These are phyloP conservation scores for Phylloporus sp. DNA, from an alignment of 768 basidiomycete species.

Conservation along the genomic window DNA sequence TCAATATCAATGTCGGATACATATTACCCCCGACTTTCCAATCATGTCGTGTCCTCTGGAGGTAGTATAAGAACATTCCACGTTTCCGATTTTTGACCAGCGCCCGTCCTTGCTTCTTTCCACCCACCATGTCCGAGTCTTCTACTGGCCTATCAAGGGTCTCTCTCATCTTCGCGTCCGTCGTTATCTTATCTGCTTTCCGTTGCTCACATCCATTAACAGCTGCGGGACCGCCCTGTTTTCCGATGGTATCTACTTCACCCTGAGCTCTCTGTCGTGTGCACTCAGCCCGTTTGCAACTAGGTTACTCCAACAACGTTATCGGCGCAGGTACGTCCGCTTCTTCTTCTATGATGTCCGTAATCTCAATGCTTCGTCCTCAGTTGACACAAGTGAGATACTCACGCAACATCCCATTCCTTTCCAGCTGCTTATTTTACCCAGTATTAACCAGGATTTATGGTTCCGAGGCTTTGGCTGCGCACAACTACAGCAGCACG, in stretches of 20 bases:
- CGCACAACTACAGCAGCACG: conserved; percentile 57
- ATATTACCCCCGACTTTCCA: background rate
- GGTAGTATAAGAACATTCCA: conserved; percentile 7
- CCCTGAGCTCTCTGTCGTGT: background rate
- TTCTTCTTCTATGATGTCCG: background rate
- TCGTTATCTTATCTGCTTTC: conserved; percentile 5
- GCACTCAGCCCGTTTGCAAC: conserved; percentile 4
- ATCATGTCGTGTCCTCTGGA: background rate
- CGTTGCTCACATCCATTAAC: conserved; percentile 4
- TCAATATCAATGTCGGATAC: conserved; percentile 10
- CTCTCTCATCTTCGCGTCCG: conserved; percentile 83
- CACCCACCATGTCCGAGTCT: conserved; percentile 16
- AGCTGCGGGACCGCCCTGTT: conserved; percentile 87
- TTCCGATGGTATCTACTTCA: conserved; percentile 60
- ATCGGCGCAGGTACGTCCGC: conserved; percentile 65
- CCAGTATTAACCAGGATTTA: conserved; percentile 73
- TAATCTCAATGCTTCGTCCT: conserved; percentile 2
- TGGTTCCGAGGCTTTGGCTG: conserved; percentile 46
- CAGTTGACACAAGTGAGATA: conserved; percentile 66
- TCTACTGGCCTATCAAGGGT: conserved; percentile 44
- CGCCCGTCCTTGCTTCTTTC: background rate
- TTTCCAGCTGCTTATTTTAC: background rate
- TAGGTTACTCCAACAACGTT: conserved; percentile 78
- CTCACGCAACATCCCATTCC: background rate
- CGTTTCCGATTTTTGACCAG: background rate